A percentile compares a stretch with the other conserved stretches of the same genome.
Evolutionary conservation across 495 filamentous ascomycete genomes (phyloP).

Genomic region (Podospora australis): DNA sequence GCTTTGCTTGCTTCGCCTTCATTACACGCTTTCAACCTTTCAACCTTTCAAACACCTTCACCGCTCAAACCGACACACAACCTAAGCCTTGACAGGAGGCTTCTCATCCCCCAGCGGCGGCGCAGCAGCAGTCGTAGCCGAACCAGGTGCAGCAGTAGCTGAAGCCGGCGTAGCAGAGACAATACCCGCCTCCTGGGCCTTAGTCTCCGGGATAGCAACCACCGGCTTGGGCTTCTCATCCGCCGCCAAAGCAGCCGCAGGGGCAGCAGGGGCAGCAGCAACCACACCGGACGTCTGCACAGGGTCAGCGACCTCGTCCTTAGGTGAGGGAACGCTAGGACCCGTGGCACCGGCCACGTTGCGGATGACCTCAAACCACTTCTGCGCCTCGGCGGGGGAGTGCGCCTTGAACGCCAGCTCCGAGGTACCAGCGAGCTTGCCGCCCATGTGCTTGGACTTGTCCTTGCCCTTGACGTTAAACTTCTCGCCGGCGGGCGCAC

Average conservation of each 20-base stretch:
- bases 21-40: too few relatives aligned
- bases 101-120: constrained; percentile 16
- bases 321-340: constrained; percentile 15
- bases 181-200: constrained; percentile 32
- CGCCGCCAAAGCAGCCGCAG: neutral
- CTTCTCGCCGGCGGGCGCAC: constrained; percentile 66
- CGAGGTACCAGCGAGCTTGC: constrained; percentile 45
- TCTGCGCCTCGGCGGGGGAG: constrained; percentile 63
- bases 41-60: too few relatives aligned
- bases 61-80: too few relatives aligned
- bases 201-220: constrained; percentile 16
- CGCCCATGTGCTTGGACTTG: constrained; percentile 42
- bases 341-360: constrained; percentile 36
- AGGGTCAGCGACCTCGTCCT: neutral
- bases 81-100: constrained; percentile 7
- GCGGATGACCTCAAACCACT: constrained; percentile 72
- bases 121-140: constrained; percentile 5
- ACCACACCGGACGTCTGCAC: neutral
- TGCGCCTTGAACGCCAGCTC: constrained; percentile 60
- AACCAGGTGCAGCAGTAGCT: constrained; percentile 1
- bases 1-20: too few relatives aligned
- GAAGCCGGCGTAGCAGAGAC: constrained; percentile 20
- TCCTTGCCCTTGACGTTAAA: constrained; percentile 97
- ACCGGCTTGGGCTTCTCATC: constrained; percentile 16
- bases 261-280: constrained; percentile 7